phyloP scores from a whole-genome alignment of 495 filamentous ascomycete genomes.

The Parathielavia appendiculata region DNA sequence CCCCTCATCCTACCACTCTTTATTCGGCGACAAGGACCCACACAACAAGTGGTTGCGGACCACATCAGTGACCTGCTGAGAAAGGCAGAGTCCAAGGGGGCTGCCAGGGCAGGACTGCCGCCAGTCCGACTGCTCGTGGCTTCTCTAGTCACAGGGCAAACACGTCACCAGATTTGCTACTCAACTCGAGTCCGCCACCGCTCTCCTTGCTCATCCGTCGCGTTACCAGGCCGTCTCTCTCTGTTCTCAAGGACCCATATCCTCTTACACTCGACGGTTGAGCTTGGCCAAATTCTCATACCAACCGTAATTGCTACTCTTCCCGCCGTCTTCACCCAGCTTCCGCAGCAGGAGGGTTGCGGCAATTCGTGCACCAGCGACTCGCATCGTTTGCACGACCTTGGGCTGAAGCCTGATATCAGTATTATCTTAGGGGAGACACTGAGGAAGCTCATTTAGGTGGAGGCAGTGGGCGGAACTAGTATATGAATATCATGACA shows the following conservation, averaged over 20 bases:
- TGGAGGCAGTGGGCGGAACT: constrained; percentile 20
- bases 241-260: constrained; percentile 8
- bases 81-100: neutral
- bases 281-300: constrained; percentile 16
- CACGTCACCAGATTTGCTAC: neutral
- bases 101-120: neutral
- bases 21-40: constrained; percentile 20
- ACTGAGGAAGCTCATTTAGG: constrained; percentile 22
- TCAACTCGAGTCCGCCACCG: constrained; percentile 6
- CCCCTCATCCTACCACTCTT: constrained; percentile 28
- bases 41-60: neutral
- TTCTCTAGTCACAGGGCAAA: neutral
- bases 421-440: constrained; percentile 24
- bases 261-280: constrained; percentile 15
- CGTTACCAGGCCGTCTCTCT: constrained; percentile 14
- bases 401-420: constrained; percentile 10
- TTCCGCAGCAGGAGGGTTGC: constrained; percentile 10
- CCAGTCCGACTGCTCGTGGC: neutral
- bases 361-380: constrained; percentile 2
- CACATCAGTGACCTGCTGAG: no score
- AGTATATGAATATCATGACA: constrained; percentile 31
- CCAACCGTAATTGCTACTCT: constrained; percentile 19
- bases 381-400: neutral
- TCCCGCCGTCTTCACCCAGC: constrained; percentile 11
- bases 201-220: constrained; percentile 7